Base-by-base conservation (phyloP, 2,329 filamentous ascomycete genomes). In the Eurotiales sp. region DNA sequence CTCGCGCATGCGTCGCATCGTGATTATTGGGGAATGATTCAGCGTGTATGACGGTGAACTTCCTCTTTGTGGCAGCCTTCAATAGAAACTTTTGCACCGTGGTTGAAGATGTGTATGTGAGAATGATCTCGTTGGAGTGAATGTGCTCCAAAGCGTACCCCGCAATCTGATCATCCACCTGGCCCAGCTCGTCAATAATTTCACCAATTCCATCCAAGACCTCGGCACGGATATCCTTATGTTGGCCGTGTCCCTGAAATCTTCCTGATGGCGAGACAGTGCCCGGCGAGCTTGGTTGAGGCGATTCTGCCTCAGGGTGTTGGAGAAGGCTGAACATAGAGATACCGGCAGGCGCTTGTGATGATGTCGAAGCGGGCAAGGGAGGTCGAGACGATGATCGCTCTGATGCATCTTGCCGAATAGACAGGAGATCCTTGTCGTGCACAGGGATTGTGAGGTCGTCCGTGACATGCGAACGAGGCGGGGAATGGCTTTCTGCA, bases 151-250 rank as follows among this genome's bases (percentile, higher is more conserved):
- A 86, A 2, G 91, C 88, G 58, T 90, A 87, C 19, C 84, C 83
- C 2, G 92, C 88, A 61, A 99, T 95, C 70, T 96, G 90, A 64
- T 95, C 90, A 65, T 96, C 93, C 7, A 90, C 90, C 65, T 92
- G 87, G 58, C 87, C 86, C 51, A 99, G 85, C 72, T 99, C 93
- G 64, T 99, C 93, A 69, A 95, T 88, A 54, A 99, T 90, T 68
- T 99, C 93, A 62, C 90, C 85, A 62, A 99, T 96, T 37, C 91
- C 93, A 61, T 93, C 88, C 58, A 96, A 85, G 22, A 97, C 87
- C 70, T 97, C 93, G 12, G 89, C 89, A 55, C 90, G 87, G 53
- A 97, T 77, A 56, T 95, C 87, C 54, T 87, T 80, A 49, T 51
- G 61, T 23, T 57, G 61, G 8, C 57, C 55, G 23, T 67, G 61